phyloP scores from a whole-genome alignment of 2,329 filamentous ascomycete species.

The Huntiella omanensis region DNA sequence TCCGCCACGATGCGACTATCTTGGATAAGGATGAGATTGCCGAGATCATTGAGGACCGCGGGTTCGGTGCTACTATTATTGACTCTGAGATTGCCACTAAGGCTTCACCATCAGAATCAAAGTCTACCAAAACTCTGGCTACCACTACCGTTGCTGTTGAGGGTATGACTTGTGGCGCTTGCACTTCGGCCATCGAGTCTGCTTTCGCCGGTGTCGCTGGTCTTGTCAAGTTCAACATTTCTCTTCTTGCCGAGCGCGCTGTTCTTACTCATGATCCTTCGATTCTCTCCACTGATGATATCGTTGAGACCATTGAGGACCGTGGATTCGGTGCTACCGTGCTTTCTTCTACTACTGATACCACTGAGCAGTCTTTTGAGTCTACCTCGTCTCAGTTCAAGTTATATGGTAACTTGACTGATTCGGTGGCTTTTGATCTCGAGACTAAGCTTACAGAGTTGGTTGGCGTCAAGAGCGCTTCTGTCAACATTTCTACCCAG shows the following conservation, averaged over 20 bases:
- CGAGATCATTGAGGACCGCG: conserved; percentile 48
- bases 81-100: conserved; percentile 39
- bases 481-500: conserved; percentile 53
- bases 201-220: conserved; percentile 65
- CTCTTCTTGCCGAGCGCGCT: conserved; percentile 76
- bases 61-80: conserved; percentile 63
- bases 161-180: conserved; percentile 95
- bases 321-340: conserved; percentile 72
- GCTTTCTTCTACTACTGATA: conserved; percentile 53
- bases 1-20: conserved; percentile 52
- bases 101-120: conserved; percentile 12
- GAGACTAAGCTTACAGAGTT: conserved; percentile 47
- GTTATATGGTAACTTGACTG: conserved; percentile 60
- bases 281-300: conserved; percentile 52
- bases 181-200: conserved; percentile 75
- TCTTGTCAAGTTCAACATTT: conserved; percentile 81
- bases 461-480: conserved; percentile 55
- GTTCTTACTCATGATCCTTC: conserved; percentile 66
- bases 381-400: conserved; percentile 57
- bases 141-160: conserved; percentile 78
- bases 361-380: conserved; percentile 31
- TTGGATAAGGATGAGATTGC: conserved; percentile 34
- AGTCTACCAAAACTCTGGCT: conserved; percentile 23
- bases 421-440: conserved; percentile 50
- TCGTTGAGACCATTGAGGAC: conserved; percentile 72